Base-by-base conservation (phyloP, 352 stramenopile genomes). In the Globisporangium cylindrosporum region DNA sequence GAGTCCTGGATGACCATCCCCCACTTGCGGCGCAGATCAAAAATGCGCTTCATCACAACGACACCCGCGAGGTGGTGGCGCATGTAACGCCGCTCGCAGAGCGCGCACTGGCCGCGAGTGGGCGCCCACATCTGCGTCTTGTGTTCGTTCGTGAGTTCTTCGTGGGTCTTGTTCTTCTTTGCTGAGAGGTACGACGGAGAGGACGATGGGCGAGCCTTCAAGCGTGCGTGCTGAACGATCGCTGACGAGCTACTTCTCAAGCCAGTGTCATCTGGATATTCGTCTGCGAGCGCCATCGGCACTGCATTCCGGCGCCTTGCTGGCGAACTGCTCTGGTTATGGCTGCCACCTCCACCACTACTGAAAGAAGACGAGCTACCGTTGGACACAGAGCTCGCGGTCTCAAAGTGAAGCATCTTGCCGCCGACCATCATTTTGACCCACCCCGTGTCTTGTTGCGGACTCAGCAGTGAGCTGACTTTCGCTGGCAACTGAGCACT, bases 41-140 rank as follows among this genome's bases (percentile, higher is more conserved):
- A 81, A 20, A 87, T 74, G 9, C 77, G 75, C 71, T 87, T 87
- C 77, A 83, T 87, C 7, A 87, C 67, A 0, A 81, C 75, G 24
- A 75, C 75, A 0, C 77, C 75, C 10, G 76, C 62, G 22, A 87
- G 70, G 62, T 76, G 80, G 15, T 56, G 68, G 12, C 75, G 77
- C 64, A 79, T 75, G 54, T 79, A 80, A n/a, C 79, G 75, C n/a
- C 70, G 71, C 56, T 85, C 77, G 36, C 79, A 87, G 18, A 87
- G 59, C 5, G 75, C 77, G 55, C 79, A 87, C 51, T 71, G 32
- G 7, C 65, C 67, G 43, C 77, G 69, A 14, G 64, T 78, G 0
- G 71, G 75, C 9, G 63, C 69, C 69, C 75, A 81, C 64, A 62
- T 71, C 32, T 69, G 67, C 3, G 24, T 18, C 20, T 48, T 63